Evolutionary conservation across 1,284 basidiomycete species (phyloP), one percentile per base, ranked within the genome.

Genomic region (Trichosporon coremiiforme): DNA sequence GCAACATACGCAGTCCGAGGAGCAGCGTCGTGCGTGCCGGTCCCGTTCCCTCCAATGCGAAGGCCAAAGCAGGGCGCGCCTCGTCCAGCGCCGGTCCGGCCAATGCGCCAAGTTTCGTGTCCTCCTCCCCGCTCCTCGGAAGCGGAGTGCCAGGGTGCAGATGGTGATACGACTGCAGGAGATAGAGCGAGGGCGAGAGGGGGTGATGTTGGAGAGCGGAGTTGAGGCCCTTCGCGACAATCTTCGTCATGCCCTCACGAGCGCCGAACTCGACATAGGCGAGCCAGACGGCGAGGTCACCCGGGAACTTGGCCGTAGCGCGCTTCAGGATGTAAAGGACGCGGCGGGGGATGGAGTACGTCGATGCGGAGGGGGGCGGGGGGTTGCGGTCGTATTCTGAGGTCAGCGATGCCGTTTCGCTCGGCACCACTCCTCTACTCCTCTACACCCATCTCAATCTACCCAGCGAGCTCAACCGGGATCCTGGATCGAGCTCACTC

Each of bases 241-340:
- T 86, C 68, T 91, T 89, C 15, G 89, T 86, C 75, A 95, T 94
- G 4, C 90, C 89, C 79, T 92, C 89, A 60, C 88, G 87, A 79
- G 92, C 90, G 1, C 94, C 94, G 45, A 93, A 88, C 71, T 91
- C 87, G 70, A 96, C 89, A 79, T 97, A 97, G 71, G 94, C 90
- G 66, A 92, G 85, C 95, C 95, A 98, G 0, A 95, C 86, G 0
- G 87, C 89, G 5, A 96, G 86, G 78, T 97, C 94, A 15, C 88
- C 88, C 78, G 94, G 94, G 87, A 97, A 96, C 79, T 91, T 92
- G 80, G 88, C 90, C 17, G 95, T 87, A 2, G 93, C 93, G 29
- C 95, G 89, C 82, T 97, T 94, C 75, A 95, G 94, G 74, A 97
- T 94, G 76, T 93, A 90, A 79, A 94, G 90, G 76, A 94, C 91